Percentiles rank a stretch among this genome's conserved stretches.
These are phyloP conservation scores for Sophora flavescens DNA, from an alignment of 306 rosid species.

Conservation along the genomic window DNA sequence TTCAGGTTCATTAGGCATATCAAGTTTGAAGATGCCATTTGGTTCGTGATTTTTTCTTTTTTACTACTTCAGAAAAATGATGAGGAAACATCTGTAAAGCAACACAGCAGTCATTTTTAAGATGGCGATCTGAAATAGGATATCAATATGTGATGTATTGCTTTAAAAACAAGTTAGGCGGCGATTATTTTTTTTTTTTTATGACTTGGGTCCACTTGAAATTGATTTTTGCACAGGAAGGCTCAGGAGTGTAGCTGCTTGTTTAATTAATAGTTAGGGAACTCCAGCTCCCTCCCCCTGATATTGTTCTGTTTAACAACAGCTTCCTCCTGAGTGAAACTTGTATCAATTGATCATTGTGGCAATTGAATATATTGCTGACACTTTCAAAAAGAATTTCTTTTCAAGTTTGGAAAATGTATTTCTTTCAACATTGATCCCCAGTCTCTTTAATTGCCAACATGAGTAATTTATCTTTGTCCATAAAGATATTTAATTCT, in stretches of 20 bases:
- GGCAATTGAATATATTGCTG: slow-evolving; percentile 37
- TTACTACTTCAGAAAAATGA: slow-evolving; percentile 19
- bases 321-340: slow-evolving; percentile 41
- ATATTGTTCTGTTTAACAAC: slow-evolving; percentile 38
- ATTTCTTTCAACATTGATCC: slow-evolving; percentile 18
- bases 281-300: slow-evolving; percentile 32
- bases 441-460: slow-evolving; percentile 16
- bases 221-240: slow-evolving; percentile 22
- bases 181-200: neutral
- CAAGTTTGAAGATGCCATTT: neutral
- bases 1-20: slow-evolving; percentile 13
- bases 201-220: neutral
- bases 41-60: neutral
- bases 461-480: slow-evolving; percentile 21
- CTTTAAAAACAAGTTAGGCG: neutral
- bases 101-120: slow-evolving; percentile 27
- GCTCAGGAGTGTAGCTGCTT: slow-evolving; percentile 34
- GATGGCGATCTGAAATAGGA: slow-evolving; percentile 7
- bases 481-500: slow-evolving; percentile 3
- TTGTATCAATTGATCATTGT: slow-evolving; percentile 29
- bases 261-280: slow-evolving; percentile 23
- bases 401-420: slow-evolving; percentile 8
- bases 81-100: neutral
- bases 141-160: slow-evolving; percentile 1
- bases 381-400: neutral